Evolutionary conservation across 148 eudicot genomes (phyloP).

Genomic region (Fagopyrum esculentum): DNA sequence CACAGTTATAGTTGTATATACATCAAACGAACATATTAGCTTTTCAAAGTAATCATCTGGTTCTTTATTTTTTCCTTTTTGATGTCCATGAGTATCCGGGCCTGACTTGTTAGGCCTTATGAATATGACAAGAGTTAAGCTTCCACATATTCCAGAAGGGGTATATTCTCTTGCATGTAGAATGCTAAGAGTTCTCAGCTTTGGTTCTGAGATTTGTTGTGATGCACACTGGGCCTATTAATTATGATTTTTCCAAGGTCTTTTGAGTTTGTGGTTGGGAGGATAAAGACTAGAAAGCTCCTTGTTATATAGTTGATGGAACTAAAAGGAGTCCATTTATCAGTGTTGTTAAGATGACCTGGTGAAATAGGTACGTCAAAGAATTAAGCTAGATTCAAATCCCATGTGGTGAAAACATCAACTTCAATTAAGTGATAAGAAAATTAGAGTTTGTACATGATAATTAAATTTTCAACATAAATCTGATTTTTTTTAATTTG

Average conservation of each 20-base stretch:
- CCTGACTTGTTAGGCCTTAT: too few relatives aligned
- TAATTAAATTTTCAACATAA: not conserved
- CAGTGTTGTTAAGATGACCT: not conserved
- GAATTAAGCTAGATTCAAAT: not conserved
- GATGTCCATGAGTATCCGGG: too few relatives aligned
- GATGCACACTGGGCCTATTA: not conserved
- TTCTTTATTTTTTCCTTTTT: too few relatives aligned
- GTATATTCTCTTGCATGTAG: not conserved
- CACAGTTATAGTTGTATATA: too few relatives aligned
- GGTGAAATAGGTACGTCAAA: not conserved
- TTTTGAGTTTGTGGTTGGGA: not conserved
- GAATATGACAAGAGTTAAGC: not conserved
- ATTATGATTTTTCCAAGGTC: constrained; percentile 2
- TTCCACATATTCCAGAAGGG: not conserved
- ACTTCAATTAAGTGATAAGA: not conserved
- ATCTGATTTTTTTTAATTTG: not conserved
- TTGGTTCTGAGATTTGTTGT: not conserved
- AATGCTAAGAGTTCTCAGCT: not conserved
- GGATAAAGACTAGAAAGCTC: not conserved
- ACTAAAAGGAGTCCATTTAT: not conserved
- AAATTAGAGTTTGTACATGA: not conserved
- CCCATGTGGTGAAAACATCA: not conserved
- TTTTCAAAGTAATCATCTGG: not conserved
- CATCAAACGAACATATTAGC: not conserved
- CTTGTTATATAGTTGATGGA: not conserved